phyloP scores from a whole-genome alignment of 331 rosid species.

The Telfairia occidentalis region DNA sequence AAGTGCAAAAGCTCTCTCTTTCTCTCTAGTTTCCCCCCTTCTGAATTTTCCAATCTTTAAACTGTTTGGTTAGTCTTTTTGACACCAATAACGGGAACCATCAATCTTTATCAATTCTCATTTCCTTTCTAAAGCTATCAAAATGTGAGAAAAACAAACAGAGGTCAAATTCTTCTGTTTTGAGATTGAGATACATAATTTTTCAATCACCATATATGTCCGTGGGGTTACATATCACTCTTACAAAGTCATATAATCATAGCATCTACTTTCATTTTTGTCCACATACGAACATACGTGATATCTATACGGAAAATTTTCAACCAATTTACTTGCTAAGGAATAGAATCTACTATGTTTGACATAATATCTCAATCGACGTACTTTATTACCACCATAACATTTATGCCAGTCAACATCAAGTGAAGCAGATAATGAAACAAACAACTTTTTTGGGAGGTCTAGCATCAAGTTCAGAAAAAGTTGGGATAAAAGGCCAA shows the following conservation, averaged over 20 bases:
- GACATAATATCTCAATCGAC: background rate
- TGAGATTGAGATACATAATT: background rate
- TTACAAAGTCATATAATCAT: background rate
- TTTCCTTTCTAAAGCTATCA: background rate
- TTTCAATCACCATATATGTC: background rate
- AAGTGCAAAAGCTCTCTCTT: background rate
- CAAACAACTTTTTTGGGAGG: background rate
- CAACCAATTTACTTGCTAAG: background rate
- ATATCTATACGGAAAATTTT: background rate
- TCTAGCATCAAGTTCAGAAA: background rate
- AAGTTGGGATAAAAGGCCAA: background rate
- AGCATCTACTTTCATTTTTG: background rate
- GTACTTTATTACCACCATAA: background rate
- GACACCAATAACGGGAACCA: background rate
- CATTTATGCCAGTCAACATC: background rate
- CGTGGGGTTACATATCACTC: background rate
- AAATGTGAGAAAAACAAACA: background rate
- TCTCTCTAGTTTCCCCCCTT: background rate
- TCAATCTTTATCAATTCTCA: background rate
- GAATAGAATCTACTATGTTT: background rate
- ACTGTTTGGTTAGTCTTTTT: background rate
- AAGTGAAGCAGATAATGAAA: background rate
- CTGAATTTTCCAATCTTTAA: background rate
- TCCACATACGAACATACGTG: background rate
- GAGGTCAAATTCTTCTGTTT: background rate